Conservation (phyloP, 2,329 filamentous ascomycete species). For the Coniochaeta ligniaria region DNA sequence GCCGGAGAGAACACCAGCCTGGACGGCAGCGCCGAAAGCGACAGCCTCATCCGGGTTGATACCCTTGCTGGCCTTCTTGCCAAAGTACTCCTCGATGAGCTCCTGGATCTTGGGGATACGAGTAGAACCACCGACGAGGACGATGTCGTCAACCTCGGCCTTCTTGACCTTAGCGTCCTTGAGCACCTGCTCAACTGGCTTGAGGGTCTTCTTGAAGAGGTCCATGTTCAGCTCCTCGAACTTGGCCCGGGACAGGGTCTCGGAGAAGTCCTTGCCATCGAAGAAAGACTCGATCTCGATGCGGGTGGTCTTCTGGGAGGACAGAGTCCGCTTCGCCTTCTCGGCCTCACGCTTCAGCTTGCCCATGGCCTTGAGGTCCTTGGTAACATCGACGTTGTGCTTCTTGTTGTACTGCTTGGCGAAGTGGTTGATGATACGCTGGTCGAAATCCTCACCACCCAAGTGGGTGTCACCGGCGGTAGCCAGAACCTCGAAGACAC, state of each 20-base stretch:
- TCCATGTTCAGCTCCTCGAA: constrained; percentile 99
- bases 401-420: constrained; percentile 99
- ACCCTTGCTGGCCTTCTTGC: constrained; percentile 96
- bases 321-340: constrained; percentile 98
- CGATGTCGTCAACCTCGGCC: constrained; percentile 89
- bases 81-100: constrained; percentile 93
- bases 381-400: constrained; percentile 83
- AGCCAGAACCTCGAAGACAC: constrained; percentile 90
- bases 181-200: constrained; percentile 97
- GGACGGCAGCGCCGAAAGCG: constrained; percentile 93
- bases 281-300: constrained; percentile 98
- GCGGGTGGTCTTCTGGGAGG: constrained; percentile 85
- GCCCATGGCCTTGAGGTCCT: constrained; percentile 96
- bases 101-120: constrained; percentile 97
- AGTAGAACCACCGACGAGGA: constrained; percentile 95
- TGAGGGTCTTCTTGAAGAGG: constrained; percentile 98
- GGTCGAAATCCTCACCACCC: constrained; percentile 98
- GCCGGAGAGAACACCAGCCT: constrained; percentile 90
- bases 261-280: constrained; percentile 94
- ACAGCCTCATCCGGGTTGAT: constrained; percentile 99
- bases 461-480: constrained; percentile 96
- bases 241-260: constrained; percentile 97
- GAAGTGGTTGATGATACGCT: constrained; percentile 94
- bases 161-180: constrained; percentile 98
- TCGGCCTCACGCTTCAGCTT: constrained; percentile 99